A percentile compares a stretch with the other conserved stretches of the same genome.
These are phyloP conservation scores for Apiotrichum brassicae DNA, from an alignment of 1,284 basidiomycete species.

Conservation along the genomic window DNA sequence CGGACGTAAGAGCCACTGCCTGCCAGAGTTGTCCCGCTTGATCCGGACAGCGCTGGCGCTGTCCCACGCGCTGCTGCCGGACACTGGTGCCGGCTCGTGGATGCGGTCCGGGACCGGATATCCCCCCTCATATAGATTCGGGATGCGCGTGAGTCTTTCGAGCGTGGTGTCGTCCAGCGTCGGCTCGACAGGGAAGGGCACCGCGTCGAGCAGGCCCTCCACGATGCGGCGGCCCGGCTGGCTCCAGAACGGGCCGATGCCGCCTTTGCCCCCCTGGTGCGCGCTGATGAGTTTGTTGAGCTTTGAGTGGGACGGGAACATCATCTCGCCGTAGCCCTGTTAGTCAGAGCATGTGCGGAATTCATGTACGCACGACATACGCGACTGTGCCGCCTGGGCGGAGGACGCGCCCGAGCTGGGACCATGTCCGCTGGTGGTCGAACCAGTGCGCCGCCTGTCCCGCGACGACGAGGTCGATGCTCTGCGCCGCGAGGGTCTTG, in stretches of 20 bases:
- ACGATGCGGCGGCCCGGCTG: slow-evolving; percentile 72
- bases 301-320: slow-evolving; percentile 57
- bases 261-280: slow-evolving; percentile 35
- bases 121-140: slow-evolving; percentile 50
- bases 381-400: slow-evolving; percentile 64
- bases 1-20: slow-evolving; percentile 55
- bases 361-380: slow-evolving; percentile 57
- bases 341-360: neutral
- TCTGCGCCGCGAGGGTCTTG: slow-evolving; percentile 45
- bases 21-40: slow-evolving; percentile 30
- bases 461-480: slow-evolving; percentile 67
- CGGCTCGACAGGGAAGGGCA: slow-evolving; percentile 56
- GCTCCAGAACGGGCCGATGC: slow-evolving; percentile 69
- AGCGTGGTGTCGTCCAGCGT: neutral
- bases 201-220: slow-evolving; percentile 61
- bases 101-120: slow-evolving; percentile 9
- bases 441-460: slow-evolving; percentile 87
- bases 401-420: slow-evolving; percentile 59
- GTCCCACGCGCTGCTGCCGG: slow-evolving; percentile 35
- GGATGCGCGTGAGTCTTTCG: slow-evolving; percentile 36
- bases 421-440: slow-evolving; percentile 66
- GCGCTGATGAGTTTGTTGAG: slow-evolving; percentile 55
- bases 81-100: slow-evolving; percentile 1
- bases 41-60: slow-evolving; percentile 23
- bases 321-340: slow-evolving; percentile 72